A percentile compares a stretch with the other conserved stretches of the same genome.
These are phyloP conservation scores for Lentinus brumalis DNA, from an alignment of 768 basidiomycete species.

Conservation along the genomic window DNA sequence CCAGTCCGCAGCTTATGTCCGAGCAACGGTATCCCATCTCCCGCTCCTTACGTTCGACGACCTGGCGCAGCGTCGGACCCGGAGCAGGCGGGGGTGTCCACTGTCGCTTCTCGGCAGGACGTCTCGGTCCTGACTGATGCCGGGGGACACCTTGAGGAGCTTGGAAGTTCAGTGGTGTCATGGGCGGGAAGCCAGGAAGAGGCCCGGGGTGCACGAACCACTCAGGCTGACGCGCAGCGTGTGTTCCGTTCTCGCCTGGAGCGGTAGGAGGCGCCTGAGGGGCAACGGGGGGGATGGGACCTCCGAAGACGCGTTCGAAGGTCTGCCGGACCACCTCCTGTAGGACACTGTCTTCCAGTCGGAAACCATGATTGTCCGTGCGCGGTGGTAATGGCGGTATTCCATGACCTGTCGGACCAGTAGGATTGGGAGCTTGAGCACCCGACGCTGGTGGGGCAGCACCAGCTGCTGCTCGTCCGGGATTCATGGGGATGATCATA, in stretches of 20 bases:
- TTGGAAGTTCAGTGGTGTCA: slow-evolving; percentile 19
- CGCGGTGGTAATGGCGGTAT: slow-evolving; percentile 6
- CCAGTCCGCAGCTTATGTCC: slow-evolving; percentile 73
- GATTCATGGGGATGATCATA: slow-evolving; percentile 23
- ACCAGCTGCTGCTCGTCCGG: slow-evolving; percentile 6
- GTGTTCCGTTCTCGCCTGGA: not conserved
- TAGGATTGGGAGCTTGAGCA: not conserved
- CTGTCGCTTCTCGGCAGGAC: slow-evolving; percentile 40
- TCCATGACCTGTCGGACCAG: not conserved
- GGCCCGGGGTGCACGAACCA: slow-evolving; percentile 16
- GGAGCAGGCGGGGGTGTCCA: slow-evolving; percentile 69
- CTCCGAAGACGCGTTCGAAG: slow-evolving; percentile 14
- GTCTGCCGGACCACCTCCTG: slow-evolving; percentile 12
- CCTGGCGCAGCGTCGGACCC: slow-evolving; percentile 70
- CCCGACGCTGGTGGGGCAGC: slow-evolving; percentile 1
- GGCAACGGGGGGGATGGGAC: not conserved
- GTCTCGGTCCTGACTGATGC: not conserved
- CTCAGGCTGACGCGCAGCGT: not conserved
- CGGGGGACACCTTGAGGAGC: slow-evolving; percentile 21
- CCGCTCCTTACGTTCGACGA: slow-evolving; percentile 71
- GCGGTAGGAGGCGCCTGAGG: not conserved
- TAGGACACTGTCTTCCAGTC: slow-evolving; percentile 13
- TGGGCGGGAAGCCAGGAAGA: slow-evolving; percentile 9
- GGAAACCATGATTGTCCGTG: slow-evolving; percentile 15
- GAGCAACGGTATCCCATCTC: slow-evolving; percentile 73